Evolutionary conservation across 441 rosid genomes (phyloP).

Genomic region (Erodium texanum): DNA sequence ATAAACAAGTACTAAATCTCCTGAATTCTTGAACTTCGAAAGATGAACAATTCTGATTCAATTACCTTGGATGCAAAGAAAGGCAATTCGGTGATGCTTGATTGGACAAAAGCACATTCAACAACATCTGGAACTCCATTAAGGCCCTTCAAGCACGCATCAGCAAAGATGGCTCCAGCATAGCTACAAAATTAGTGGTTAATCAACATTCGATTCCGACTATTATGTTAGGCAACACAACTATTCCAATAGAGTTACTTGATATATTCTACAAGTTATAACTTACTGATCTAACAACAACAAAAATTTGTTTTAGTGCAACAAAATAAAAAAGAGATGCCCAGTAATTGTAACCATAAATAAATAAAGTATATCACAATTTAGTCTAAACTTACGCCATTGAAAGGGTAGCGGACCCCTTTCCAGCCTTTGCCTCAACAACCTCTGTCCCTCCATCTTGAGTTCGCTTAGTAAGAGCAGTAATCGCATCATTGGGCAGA

Average conservation of each 20-base stretch:
- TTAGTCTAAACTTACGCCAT: slow-evolving; percentile 71
- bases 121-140: slow-evolving; percentile 82
- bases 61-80: slow-evolving; percentile 61
- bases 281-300: too few relatives aligned
- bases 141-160: slow-evolving; percentile 90
- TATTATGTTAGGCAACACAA: too few relatives aligned
- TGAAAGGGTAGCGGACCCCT: slow-evolving; percentile 92
- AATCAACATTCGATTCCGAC: too few relatives aligned
- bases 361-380: too few relatives aligned
- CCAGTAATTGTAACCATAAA: too few relatives aligned
- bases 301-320: too few relatives aligned
- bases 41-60: too few relatives aligned
- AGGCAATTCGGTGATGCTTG: slow-evolving; percentile 73
- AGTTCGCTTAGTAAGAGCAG: slow-evolving; percentile 83
- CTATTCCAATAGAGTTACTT: too few relatives aligned
- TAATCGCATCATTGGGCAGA: slow-evolving; percentile 48
- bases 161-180: slow-evolving; percentile 94
- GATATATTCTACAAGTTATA: too few relatives aligned
- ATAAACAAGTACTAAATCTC: too few relatives aligned
- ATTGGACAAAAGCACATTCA: slow-evolving; percentile 82
- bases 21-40: too few relatives aligned
- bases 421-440: slow-evolving; percentile 97
- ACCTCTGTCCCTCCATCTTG: slow-evolving; percentile 98
- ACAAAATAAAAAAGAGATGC: too few relatives aligned
- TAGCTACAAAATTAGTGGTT: slow-evolving; percentile 56